A percentile compares a stretch with the other conserved stretches of the same genome.
Evolutionary conservation across 306 rosid species (phyloP).

Genomic region (Pyrus betulifolia): DNA sequence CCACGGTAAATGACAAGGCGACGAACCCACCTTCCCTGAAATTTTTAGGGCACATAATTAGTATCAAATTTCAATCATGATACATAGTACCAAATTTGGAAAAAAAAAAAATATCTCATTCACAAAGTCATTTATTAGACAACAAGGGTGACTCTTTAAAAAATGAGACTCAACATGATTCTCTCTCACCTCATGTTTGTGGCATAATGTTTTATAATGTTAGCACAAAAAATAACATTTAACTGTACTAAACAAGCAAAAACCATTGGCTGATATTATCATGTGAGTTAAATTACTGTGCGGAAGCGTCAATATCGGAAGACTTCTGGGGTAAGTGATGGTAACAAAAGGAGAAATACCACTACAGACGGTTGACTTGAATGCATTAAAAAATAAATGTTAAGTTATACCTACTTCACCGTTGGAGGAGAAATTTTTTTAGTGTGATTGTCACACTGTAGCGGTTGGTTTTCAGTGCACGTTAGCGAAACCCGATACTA

Average conservation of each 20-base stretch:
- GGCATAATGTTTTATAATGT: accelerated
- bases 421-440: background rate
- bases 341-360: background rate
- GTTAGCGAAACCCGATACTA: slow-evolving; percentile 1
- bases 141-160: no score
- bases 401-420: slow-evolving; percentile 55
- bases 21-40: slow-evolving; percentile 84
- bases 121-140: background rate
- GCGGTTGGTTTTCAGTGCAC: background rate
- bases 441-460: no score
- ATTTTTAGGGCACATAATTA: background rate
- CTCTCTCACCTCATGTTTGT: accelerated
- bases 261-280: background rate
- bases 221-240: no score
- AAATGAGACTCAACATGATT: no score
- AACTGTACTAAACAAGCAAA: background rate
- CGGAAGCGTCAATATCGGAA: background rate
- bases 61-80: background rate
- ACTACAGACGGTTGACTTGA: slow-evolving; percentile 36
- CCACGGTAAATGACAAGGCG: slow-evolving; percentile 98
- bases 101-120: background rate
- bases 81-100: background rate
- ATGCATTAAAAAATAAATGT: slow-evolving; percentile 29
- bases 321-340: background rate
- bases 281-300: background rate